A percentile compares a stretch with the other conserved stretches of the same genome.
Evolutionary conservation across 345 rosid genomes (phyloP).

Genomic region (Leavenworthia alabamica): DNA sequence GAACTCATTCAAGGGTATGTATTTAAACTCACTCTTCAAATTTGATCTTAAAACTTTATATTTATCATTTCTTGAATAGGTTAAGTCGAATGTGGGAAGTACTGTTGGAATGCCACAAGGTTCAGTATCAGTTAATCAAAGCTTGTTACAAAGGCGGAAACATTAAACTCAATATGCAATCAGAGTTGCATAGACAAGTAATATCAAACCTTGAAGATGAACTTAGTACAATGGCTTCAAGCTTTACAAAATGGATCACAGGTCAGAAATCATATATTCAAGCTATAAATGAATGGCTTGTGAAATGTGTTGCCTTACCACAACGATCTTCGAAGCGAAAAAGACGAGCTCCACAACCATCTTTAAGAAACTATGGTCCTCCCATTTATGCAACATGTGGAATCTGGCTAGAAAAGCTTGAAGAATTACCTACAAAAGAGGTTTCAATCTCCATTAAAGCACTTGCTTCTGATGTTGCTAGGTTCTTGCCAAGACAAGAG

Average conservation of each 20-base stretch:
- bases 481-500: conserved; percentile 62
- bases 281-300: conserved; percentile 68
- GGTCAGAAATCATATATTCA: conserved; percentile 62
- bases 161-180: conserved; percentile 42
- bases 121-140: conserved; percentile 54
- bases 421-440: conserved; percentile 44
- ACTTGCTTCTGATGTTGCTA: conserved; percentile 54
- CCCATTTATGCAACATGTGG: conserved; percentile 71
- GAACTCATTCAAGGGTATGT: conserved; percentile 87
- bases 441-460: conserved; percentile 56
- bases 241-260: conserved; percentile 70
- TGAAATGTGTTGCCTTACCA: conserved; percentile 47
- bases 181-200: conserved; percentile 63
- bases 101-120: conserved; percentile 82
- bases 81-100: conserved; percentile 94
- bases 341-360: conserved; percentile 15
- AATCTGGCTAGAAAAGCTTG: conserved; percentile 60
- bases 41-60: not conserved
- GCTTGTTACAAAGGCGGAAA: conserved; percentile 40
- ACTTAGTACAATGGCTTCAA: conserved; percentile 44
- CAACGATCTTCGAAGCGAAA: conserved; percentile 37
- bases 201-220: conserved; percentile 64
- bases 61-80: conserved; percentile 39
- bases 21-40: not conserved
- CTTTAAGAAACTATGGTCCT: conserved; percentile 47